A percentile compares a stretch with the other conserved stretches of the same genome.
Conservation (phyloP, 768 basidiomycete genomes). For the Leccinum imitatum region DNA sequence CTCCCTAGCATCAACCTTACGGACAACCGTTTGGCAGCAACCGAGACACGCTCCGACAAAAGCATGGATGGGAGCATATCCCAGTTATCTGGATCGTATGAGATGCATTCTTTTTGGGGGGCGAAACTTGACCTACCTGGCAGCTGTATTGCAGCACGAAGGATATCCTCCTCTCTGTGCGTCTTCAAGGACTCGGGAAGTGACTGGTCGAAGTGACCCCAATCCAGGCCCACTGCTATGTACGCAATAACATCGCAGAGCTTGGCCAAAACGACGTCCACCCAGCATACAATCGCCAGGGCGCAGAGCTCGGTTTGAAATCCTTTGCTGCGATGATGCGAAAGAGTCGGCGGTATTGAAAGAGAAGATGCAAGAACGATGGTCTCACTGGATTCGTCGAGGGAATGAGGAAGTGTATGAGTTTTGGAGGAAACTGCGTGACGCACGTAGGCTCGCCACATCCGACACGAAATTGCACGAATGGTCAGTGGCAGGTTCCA, state of each 20-base stretch:
- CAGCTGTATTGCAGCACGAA: slow-evolving; percentile 66
- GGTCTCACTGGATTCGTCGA: slow-evolving; percentile 27
- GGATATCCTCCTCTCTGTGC: slow-evolving; percentile 49
- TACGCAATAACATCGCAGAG: slow-evolving; percentile 40
- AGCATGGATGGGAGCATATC: slow-evolving; percentile 43
- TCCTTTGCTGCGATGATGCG: slow-evolving; percentile 42
- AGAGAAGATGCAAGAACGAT: slow-evolving; percentile 40
- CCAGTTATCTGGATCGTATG: slow-evolving; percentile 50
- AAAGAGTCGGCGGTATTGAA: slow-evolving; percentile 52
- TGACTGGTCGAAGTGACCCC: slow-evolving; percentile 8
- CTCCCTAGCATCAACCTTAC: slow-evolving; percentile 54
- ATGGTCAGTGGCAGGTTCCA: neutral
- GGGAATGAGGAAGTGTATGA: slow-evolving; percentile 8
- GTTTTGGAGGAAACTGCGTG: neutral
- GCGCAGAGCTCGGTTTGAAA: slow-evolving; percentile 21
- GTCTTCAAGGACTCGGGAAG: slow-evolving; percentile 31
- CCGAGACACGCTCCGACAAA: slow-evolving; percentile 50
- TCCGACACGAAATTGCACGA: slow-evolving; percentile 11
- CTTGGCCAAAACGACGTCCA: slow-evolving; percentile 57
- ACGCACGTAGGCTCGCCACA: slow-evolving; percentile 25
- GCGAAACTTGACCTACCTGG: slow-evolving; percentile 45
- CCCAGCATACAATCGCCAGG: slow-evolving; percentile 58
- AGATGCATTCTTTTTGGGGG: slow-evolving; percentile 2
- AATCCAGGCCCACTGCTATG: slow-evolving; percentile 30
- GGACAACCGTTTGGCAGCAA: slow-evolving; percentile 59